Conservation (phyloP, 129 eudicot genomes). For the Escallonia herrerae region DNA sequence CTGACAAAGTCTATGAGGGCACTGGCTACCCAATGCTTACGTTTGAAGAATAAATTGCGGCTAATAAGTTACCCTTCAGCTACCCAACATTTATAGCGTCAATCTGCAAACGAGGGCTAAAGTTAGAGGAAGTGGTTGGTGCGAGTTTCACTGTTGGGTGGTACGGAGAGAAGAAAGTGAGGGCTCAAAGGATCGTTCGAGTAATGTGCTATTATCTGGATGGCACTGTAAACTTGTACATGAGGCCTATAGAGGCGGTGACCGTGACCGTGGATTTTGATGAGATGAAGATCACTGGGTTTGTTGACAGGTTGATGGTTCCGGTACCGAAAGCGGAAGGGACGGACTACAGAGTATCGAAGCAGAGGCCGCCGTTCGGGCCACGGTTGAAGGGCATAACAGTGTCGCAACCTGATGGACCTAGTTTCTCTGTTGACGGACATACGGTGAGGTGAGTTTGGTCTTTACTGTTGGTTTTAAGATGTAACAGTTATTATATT, state of each 20-base stretch:
- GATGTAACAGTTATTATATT: too few relatives aligned
- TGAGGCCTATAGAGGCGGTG: constrained; percentile 47
- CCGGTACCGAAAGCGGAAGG: constrained; percentile 40
- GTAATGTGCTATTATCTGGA: constrained; percentile 31
- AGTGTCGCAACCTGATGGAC: constrained; percentile 20
- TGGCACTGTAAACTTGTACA: constrained; percentile 32
- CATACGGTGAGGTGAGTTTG: constrained; percentile 24
- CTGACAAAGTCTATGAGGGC: constrained; percentile 16
- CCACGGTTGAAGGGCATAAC: not conserved
- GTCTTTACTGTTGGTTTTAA: too few relatives aligned
- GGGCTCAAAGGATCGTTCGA: constrained; percentile 12
- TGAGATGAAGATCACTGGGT: constrained; percentile 30
- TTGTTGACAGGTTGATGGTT: constrained; percentile 21
- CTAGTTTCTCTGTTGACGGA: constrained; percentile 28
- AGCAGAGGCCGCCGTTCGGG: not conserved
- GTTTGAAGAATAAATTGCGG: constrained; percentile 13
- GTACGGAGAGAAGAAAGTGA: constrained; percentile 25
- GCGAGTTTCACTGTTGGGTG: constrained; percentile 23
- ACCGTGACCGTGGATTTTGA: constrained; percentile 35
- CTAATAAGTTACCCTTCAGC: constrained; percentile 10
- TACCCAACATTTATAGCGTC: constrained; percentile 33
- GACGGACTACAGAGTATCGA: constrained; percentile 28
- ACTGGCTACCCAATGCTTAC: constrained; percentile 28
- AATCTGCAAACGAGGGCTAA: constrained; percentile 26
- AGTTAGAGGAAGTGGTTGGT: constrained; percentile 27